These are phyloP conservation scores for Saccharomycopsis babjevae DNA, from an alignment of 805 yeast species.

Conservation along the genomic window DNA sequence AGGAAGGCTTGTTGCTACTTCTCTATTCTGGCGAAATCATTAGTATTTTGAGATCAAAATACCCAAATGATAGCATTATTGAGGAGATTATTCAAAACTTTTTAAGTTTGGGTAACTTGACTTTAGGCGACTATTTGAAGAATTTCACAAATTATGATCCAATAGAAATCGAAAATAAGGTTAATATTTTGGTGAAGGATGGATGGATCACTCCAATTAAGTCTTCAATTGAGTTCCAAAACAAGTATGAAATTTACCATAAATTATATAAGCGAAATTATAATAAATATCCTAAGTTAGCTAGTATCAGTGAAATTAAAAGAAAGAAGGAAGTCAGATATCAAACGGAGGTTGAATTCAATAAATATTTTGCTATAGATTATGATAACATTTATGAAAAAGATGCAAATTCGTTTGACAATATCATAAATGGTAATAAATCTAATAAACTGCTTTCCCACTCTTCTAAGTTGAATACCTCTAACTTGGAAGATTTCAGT, in stretches of 20 bases:
- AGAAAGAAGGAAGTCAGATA: conserved; percentile 52
- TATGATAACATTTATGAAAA: conserved; percentile 23
- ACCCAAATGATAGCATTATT: conserved; percentile 28
- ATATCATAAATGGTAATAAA: conserved; percentile 18
- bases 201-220: conserved; percentile 43
- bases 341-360: conserved; percentile 30
- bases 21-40: conserved; percentile 74
- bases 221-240: conserved; percentile 22
- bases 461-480: conserved; percentile 3
- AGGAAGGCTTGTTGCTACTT: conserved; percentile 51
- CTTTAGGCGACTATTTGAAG: conserved; percentile 39
- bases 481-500: neutral
- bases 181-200: conserved; percentile 37
- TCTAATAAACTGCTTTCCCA: neutral
- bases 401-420: conserved; percentile 3
- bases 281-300: conserved; percentile 28
- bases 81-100: conserved; percentile 62
- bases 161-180: conserved; percentile 28
- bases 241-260: conserved; percentile 25
- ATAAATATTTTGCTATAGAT: conserved; percentile 27
- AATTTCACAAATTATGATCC: conserved; percentile 20
- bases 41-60: conserved; percentile 36
- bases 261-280: conserved; percentile 33
- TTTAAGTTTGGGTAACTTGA: conserved; percentile 57
- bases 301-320: conserved; percentile 43